These are phyloP conservation scores for Arachnopeziza araneosa DNA, from an alignment of 2,329 filamentous ascomycete genomes.

Conservation along the genomic window DNA sequence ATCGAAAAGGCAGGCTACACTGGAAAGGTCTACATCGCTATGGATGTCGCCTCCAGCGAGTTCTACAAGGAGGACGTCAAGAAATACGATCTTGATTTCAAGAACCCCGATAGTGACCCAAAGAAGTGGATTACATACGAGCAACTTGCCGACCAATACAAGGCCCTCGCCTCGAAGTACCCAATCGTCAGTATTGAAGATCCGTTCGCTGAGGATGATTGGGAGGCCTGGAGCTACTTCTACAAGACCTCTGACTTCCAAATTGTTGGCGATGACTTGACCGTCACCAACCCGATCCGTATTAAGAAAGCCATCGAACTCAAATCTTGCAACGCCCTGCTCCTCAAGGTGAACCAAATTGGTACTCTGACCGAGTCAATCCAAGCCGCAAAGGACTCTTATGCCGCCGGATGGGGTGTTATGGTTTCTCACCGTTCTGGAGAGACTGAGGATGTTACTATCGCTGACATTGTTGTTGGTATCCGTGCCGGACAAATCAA, in stretches of 20 bases:
- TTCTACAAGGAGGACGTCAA: slow-evolving; percentile 98
- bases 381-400: slow-evolving; percentile 98
- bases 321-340: slow-evolving; percentile 96
- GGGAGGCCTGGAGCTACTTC: slow-evolving; percentile 99
- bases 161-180: slow-evolving; percentile 85
- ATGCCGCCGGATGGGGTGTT: slow-evolving; percentile 92
- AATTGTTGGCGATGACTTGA: slow-evolving; percentile 97
- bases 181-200: slow-evolving; percentile 99
- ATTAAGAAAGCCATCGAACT: slow-evolving; percentile 99
- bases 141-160: slow-evolving; percentile 90
- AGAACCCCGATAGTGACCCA: slow-evolving; percentile 96
- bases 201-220: slow-evolving; percentile 99
- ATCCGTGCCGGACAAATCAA: slow-evolving; percentile 98
- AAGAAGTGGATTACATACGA: slow-evolving; percentile 99
- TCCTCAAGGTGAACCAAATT: slow-evolving; percentile 99
- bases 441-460: slow-evolving; percentile 99
- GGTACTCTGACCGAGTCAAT: slow-evolving; percentile 98
- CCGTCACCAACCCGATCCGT: slow-evolving; percentile 96
- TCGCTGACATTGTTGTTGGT: slow-evolving; percentile 95
- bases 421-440: slow-evolving; percentile 99
- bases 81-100: slow-evolving; percentile 99
- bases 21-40: slow-evolving; percentile 94
- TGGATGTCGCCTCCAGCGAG: slow-evolving; percentile 98
- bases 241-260: slow-evolving; percentile 98
- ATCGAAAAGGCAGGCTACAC: slow-evolving; percentile 96